phyloP scores from a whole-genome alignment of 768 basidiomycete genomes.

The Rhodotorula diobovata region DNA sequence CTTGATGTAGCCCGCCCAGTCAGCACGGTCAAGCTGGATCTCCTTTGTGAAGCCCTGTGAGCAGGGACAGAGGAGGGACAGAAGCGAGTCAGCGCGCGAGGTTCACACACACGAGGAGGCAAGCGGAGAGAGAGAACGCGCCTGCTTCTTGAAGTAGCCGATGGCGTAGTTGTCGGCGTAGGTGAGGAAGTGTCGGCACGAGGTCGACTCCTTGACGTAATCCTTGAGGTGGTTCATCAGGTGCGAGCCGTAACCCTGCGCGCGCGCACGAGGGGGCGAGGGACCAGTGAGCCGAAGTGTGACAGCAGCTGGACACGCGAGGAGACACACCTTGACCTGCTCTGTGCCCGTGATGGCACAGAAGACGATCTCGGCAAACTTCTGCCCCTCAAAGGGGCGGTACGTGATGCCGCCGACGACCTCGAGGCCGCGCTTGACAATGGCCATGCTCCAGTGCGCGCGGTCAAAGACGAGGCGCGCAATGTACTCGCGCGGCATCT shows the following conservation, averaged over 20 bases:
- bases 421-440: conserved; percentile 88
- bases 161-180: conserved; percentile 99
- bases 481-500: conserved; percentile 99
- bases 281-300: no score
- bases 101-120: background rate
- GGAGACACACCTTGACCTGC: conserved; percentile 77
- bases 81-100: no score
- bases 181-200: conserved; percentile 90
- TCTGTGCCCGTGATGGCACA: conserved; percentile 94
- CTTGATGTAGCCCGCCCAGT: conserved; percentile 99
- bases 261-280: background rate
- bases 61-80: background rate
- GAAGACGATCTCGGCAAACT: conserved; percentile 97
- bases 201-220: conserved; percentile 78
- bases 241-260: conserved; percentile 91
- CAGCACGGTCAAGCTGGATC: conserved; percentile 78
- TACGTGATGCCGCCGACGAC: conserved; percentile 98
- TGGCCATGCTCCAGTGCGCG: conserved; percentile 88
- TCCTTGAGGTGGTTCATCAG: conserved; percentile 98
- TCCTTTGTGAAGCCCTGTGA: conserved; percentile 84
- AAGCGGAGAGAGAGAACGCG: conserved; percentile 20
- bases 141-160: conserved; percentile 97
- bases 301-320: background rate
- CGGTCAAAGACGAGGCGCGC: conserved; percentile 87
- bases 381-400: conserved; percentile 87